Base-by-base conservation (phyloP, 805 yeast species). In the Nakazawaea anatomiae region DNA sequence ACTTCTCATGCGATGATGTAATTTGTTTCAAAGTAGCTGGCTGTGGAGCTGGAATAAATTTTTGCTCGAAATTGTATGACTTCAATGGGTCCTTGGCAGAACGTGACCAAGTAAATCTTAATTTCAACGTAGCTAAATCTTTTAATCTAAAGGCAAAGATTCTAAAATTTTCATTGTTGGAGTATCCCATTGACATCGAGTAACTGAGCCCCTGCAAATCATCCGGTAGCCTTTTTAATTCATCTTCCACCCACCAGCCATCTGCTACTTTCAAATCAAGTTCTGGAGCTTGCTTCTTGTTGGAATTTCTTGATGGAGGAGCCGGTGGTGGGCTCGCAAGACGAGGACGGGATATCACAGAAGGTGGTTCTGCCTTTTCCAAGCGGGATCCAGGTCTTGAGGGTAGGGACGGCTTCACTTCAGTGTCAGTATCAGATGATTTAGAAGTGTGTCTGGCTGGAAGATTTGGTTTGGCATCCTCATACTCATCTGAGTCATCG, bases 161-260 rank as follows among this genome's bases (percentile, higher is more conserved):
- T 25, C 75, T 60, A 44, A 63, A 66, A 35, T 58, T 60, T 36
- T 66, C 62, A 28, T 56, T 54, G 8, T 61, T 58, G 29, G 55
- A 55, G 50, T 55, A 61, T 0, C 71, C 68, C 43, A 59, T 60
- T 12, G 69, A 59, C 1, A 60, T 58, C 4, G 65, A 62, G 50
- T 57, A 72, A 52, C 68, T 70, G 35, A 70, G 59, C 0, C 74
- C 74, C 27, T 58, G 46, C 3, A 79, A 60, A 43, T 62, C 62
- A 9, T 53, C 46, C 1, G 83, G 83, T n/a, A 76, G 54, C 1
- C 51, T 47, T 4, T 49, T 55, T 43, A 62, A 57, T 4, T 61
- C 54, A 7, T 61, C 57, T 11, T 65, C 59, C 1, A 73, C 67
- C 60, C 69, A 79, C 84, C 84, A 80, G 1, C 75, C 74, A 0